A percentile compares a stretch with the other conserved stretches of the same genome.
Evolutionary conservation across 345 rosid species (phyloP).

Genomic region (Eucalyptus guilfoylei): DNA sequence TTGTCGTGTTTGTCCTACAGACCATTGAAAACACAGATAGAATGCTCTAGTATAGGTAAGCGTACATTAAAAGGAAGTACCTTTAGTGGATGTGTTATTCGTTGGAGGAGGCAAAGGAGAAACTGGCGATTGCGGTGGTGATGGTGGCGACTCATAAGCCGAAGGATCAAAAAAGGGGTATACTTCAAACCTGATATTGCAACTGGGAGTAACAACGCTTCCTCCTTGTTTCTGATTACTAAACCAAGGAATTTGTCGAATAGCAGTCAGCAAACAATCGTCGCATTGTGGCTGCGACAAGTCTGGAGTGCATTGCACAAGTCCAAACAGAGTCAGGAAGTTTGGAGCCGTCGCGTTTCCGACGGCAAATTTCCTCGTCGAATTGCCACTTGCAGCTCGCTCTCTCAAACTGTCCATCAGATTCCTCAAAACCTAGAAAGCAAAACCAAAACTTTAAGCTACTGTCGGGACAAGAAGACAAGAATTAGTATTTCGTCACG

Average conservation of each 20-base stretch:
- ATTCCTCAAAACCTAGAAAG: not conserved
- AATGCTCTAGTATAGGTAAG: not conserved
- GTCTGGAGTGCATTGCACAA: not conserved
- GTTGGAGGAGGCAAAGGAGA: not conserved
- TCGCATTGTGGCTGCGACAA: not conserved
- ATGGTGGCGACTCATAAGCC: not conserved
- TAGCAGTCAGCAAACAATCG: not conserved
- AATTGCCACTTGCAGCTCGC: not conserved
- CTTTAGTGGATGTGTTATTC: not conserved
- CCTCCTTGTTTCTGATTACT: not conserved
- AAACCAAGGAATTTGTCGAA: not conserved
- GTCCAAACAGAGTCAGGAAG: not conserved
- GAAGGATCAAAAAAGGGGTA: not conserved
- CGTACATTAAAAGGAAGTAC: not conserved
- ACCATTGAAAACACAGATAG: not conserved
- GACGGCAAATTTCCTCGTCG: not conserved
- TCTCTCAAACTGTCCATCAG: not conserved
- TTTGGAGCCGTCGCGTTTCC: not conserved
- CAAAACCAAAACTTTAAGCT: not conserved
- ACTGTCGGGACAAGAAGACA: not conserved
- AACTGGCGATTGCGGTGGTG: not conserved
- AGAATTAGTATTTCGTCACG: not conserved
- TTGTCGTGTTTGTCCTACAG: not conserved
- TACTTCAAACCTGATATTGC: not conserved
- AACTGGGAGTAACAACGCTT: not conserved